Base-by-base conservation (phyloP, 306 rosid genomes). In the Astragalus membranaceus region DNA sequence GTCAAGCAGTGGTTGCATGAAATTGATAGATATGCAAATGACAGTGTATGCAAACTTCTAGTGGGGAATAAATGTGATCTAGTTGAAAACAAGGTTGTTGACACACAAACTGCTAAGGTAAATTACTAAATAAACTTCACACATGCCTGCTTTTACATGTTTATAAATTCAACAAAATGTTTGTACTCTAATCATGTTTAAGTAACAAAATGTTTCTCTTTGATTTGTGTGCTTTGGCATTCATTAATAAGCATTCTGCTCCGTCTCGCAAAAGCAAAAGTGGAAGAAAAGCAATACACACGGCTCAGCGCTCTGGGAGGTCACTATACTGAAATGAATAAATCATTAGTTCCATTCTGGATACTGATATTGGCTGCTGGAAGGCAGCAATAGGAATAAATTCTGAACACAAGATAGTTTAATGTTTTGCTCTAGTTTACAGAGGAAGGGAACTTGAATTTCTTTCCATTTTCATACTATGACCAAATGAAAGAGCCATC, bases 1-100 rank as follows among this genome's bases (percentile, higher is more conserved):
- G 96, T 94, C 72, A 94, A 90, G 84, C 98, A 90, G 82, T 94
- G 98, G 98, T 72, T 94, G 84, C 84, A 84, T 74, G 97, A 94
- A 82, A 94, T 94, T 77, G 96, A 90, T 74, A 85, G 98, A 81
- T 94, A 90, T 73, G 98, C 98, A 16, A 94, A 84, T 79, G 95
- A 94, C 73, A 83, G 74, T 41, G 98, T 94, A 0, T 94, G 96
- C 92, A 94, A 94, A 83, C 98, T 94, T 80, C 87, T 94, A 29
- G 97, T 94, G 0, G 98, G 98, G 13, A 94, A 94, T 56, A 94
- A 94, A 80, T 90, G 89, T 36, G 98, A 94, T 85, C 81, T 94
- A 16, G 78, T 85, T 12, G 97, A 94, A 10, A 85, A 73, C 85
- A 94, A 88, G 90, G 89, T 88, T 67, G 98, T 94, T 58, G 94